phyloP scores from a whole-genome alignment of 768 basidiomycete species.

The Pleurotus tuber-regium region DNA sequence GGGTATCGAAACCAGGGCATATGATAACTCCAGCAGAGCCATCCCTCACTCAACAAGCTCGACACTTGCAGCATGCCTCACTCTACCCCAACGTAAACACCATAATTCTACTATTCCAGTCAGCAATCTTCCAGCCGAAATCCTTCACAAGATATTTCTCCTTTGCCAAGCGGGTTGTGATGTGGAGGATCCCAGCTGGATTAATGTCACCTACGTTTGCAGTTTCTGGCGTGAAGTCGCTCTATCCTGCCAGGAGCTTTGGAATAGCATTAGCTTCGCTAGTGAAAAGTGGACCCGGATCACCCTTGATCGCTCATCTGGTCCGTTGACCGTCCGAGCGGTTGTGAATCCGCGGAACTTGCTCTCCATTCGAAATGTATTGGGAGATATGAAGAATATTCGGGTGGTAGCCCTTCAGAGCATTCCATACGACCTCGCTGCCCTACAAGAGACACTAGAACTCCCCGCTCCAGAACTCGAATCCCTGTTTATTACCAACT shows the following conservation, averaged over 20 bases:
- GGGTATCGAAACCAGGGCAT: too few species aligned
- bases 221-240: neutral
- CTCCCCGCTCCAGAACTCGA: neutral
- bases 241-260: neutral
- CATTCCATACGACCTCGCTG: neutral
- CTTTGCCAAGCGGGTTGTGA: neutral
- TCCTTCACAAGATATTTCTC: neutral
- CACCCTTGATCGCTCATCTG: neutral
- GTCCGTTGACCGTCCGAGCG: neutral
- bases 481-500: neutral
- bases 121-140: neutral
- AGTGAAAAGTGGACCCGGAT: neutral
- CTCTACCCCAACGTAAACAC: neutral
- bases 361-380: neutral
- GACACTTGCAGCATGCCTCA: too few species aligned
- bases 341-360: neutral
- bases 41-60: too few species aligned
- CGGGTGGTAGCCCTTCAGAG: neutral
- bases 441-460: neutral
- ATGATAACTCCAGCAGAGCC: too few species aligned
- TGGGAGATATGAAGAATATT: neutral
- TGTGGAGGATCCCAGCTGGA: neutral
- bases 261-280: neutral
- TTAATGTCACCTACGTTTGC: neutral
- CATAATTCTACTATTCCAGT: neutral